Evolutionary conservation across 441 rosid species (phyloP), one percentile per base, ranked within the genome.

Genomic region (Dalechampia spathulata): DNA sequence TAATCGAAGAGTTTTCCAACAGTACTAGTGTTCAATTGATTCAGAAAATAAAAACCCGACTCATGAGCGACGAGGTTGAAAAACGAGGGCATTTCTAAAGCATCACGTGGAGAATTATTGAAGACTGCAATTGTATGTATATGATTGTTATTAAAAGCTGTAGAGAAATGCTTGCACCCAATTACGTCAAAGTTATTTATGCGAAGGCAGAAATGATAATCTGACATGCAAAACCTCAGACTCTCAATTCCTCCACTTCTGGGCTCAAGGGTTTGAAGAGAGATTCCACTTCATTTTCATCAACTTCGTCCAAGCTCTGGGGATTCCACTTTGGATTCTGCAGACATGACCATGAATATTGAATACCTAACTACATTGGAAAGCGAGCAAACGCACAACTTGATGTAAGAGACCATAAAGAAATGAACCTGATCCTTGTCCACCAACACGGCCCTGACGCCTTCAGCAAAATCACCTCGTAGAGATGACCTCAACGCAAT

Each of bases 261-360:
- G 79, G 65, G 42, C 72, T 57, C 60, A 82, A 61, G 21, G 91
- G 85, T 57, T 67, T 71, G 57, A 92, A 88, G 48, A 92, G 63
- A 57, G 83, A 83, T 67, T 88, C 91, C 54, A 86, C 83, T 57
- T 92, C 94, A 41, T 42, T 70, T 25, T 55, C 63, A 48, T 78
- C 72, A 25, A 84, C 91, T 64, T 75, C 91, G 45, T 84, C 87
- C 66, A 88, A 52, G 43, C 80, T 81, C 28, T 83, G 65, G 2
- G 95, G 96, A 26, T 81, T 78, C 98, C 98, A 92, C 69, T 72
- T 83, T 5, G 94, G 98, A 4, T 86, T 92, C 96, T 91, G 89
- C 81, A 76, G 47, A 52, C n/a, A n/a, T n/a, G n/a, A n/a, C n/a
- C n/a, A n/a, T n/a, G n/a, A n/a, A n/a, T n/a, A n/a, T n/a, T n/a